Percentiles rank a stretch among this genome's conserved stretches.
Conservation (phyloP, 176 grass and related monocot species). For the Cenchrus fungigraminus region DNA sequence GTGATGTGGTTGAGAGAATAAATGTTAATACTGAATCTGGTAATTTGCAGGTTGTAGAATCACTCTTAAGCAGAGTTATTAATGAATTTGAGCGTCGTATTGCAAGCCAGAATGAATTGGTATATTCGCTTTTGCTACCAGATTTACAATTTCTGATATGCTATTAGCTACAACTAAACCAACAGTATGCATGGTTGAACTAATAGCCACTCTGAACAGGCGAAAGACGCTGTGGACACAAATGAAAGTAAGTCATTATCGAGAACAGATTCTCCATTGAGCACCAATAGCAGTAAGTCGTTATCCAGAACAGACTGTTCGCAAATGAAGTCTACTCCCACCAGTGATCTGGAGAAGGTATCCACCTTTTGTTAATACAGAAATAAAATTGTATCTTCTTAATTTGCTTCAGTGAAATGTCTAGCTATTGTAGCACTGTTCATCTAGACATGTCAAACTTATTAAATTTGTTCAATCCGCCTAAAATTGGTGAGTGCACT, state of each 20-base stretch:
- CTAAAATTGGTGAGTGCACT: conserved; percentile 25
- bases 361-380: conserved; percentile 22
- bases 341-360: conserved; percentile 50
- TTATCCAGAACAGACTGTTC: conserved; percentile 42
- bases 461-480: conserved; percentile 32
- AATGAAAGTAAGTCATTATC: conserved; percentile 51
- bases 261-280: conserved; percentile 38
- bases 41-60: conserved; percentile 78
- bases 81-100: conserved; percentile 72
- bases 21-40: conserved; percentile 4
- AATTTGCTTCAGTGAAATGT: conserved; percentile 18
- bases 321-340: conserved; percentile 43
- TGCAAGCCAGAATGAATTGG: conserved; percentile 64
- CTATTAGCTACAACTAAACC: conserved; percentile 14
- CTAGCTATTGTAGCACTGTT: conserved; percentile 5
- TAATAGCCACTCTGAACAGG: conserved; percentile 54
- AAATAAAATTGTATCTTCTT: conserved; percentile 21
- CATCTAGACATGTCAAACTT: conserved; percentile 18
- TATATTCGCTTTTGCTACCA: conserved; percentile 42
- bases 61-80: conserved; percentile 78
- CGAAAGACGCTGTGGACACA: conserved; percentile 45
- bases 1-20: background rate
- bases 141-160: background rate
- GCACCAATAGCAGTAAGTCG: conserved; percentile 46
- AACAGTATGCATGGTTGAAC: conserved; percentile 4